Percentiles rank a stretch among this genome's conserved stretches.
Evolutionary conservation across 257 asterid species (phyloP).

Genomic region (Handroanthus guayacan): DNA sequence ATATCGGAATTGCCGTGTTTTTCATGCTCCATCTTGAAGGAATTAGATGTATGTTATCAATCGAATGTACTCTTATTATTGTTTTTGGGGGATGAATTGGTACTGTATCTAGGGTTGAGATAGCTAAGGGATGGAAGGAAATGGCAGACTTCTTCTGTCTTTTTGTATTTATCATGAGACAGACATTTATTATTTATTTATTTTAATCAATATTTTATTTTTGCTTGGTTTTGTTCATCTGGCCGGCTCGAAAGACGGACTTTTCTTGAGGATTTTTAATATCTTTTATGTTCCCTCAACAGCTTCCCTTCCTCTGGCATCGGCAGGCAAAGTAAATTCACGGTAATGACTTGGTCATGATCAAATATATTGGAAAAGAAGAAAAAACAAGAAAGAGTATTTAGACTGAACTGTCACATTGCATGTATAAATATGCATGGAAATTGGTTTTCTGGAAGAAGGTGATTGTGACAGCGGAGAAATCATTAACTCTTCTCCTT

Average conservation of each 20-base stretch:
- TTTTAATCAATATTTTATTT: not conserved
- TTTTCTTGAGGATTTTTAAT: slow-evolving; percentile 30
- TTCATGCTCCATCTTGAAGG: slow-evolving; percentile 44
- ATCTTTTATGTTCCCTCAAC: slow-evolving; percentile 21
- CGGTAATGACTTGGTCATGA: slow-evolving; percentile 24
- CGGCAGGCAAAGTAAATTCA: not conserved
- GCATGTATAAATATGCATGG: not conserved
- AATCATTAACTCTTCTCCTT: slow-evolving; percentile 28
- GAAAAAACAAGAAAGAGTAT: not conserved
- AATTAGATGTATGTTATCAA: too few species aligned
- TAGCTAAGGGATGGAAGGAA: slow-evolving; percentile 39
- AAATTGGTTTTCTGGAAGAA: slow-evolving; percentile 12
- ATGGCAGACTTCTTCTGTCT: slow-evolving; percentile 19
- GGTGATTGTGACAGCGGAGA: slow-evolving; percentile 34
- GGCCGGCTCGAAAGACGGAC: slow-evolving; percentile 48
- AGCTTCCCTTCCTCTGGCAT: not conserved
- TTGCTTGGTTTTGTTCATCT: slow-evolving; percentile 23
- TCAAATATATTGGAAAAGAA: not conserved
- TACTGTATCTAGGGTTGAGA: slow-evolving; percentile 31
- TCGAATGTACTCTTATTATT: not conserved
- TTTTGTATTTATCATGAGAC: slow-evolving; percentile 31
- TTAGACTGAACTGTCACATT: slow-evolving; percentile 38
- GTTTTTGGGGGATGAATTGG: not conserved
- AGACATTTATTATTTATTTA: not conserved
- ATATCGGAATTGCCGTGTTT: slow-evolving; percentile 45